Percentiles rank a stretch among this genome's conserved stretches.
These are phyloP conservation scores for Penicillium sp. DNA, from an alignment of 2,329 filamentous ascomycete genomes.

Conservation along the genomic window DNA sequence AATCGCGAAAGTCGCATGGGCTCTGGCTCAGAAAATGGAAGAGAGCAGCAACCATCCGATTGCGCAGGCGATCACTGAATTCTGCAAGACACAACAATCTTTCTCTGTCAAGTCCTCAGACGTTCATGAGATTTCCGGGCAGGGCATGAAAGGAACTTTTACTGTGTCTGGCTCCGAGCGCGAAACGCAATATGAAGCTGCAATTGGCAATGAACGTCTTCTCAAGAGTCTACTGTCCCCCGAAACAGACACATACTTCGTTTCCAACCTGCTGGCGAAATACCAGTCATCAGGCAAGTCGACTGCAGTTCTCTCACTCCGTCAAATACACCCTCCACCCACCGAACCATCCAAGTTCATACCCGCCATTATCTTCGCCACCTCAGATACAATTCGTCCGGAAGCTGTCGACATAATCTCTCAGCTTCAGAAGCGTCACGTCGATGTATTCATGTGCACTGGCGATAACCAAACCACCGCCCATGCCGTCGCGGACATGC, in stretches of 20 bases:
- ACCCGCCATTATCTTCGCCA: slow-evolving; percentile 67
- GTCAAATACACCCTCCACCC: slow-evolving; percentile 21
- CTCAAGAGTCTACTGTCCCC: slow-evolving; percentile 36
- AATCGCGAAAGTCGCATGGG: slow-evolving; percentile 43
- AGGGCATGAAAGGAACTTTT: slow-evolving; percentile 57
- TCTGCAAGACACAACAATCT: slow-evolving; percentile 41
- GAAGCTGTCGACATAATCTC: slow-evolving; percentile 66
- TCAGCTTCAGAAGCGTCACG: slow-evolving; percentile 62
- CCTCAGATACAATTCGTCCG: slow-evolving; percentile 75
- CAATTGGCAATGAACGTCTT: slow-evolving; percentile 59
- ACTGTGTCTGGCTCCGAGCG: slow-evolving; percentile 26
- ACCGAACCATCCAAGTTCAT: slow-evolving; percentile 28
- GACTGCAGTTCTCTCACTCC: slow-evolving; percentile 45
- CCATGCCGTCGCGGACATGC: slow-evolving; percentile 68
- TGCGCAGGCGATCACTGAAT: slow-evolving; percentile 53
- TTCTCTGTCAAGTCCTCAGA: slow-evolving; percentile 32
- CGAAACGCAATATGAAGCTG: slow-evolving; percentile 43
- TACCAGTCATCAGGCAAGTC: slow-evolving; percentile 46
- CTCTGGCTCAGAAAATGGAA: slow-evolving; percentile 52
- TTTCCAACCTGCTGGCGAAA: slow-evolving; percentile 36
- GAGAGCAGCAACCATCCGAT: slow-evolving; percentile 60
- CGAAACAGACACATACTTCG: slow-evolving; percentile 33
- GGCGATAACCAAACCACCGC: slow-evolving; percentile 89
- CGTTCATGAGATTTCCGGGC: slow-evolving; percentile 56
- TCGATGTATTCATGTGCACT: slow-evolving; percentile 86